These are phyloP conservation scores for Arabidopsis lyrata DNA, from an alignment of 441 rosid genomes.

Conservation along the genomic window DNA sequence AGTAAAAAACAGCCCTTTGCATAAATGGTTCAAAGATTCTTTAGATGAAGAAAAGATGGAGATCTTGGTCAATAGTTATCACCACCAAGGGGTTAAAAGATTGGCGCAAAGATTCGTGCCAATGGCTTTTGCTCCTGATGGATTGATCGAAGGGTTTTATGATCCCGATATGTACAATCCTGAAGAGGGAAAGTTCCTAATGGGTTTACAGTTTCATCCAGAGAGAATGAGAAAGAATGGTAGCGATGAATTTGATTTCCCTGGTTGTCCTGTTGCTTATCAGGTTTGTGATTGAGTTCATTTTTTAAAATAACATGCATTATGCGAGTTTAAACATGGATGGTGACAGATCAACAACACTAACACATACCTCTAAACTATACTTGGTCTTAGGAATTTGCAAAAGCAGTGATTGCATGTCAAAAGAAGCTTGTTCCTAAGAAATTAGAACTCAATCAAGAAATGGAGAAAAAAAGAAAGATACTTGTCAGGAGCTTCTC, in stretches of 20 bases:
- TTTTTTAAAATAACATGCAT: not conserved
- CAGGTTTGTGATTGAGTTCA: conserved; percentile 50
- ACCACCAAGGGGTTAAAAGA: conserved; percentile 85
- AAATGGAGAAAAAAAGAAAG: conserved; percentile 69
- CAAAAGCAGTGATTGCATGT: conserved; percentile 78
- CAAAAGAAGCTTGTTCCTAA: conserved; percentile 71
- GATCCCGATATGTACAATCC: conserved; percentile 81
- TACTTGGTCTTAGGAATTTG: conserved; percentile 62
- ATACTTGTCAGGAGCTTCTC: conserved; percentile 69
- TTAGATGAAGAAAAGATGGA: conserved; percentile 61
- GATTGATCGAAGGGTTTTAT: conserved; percentile 82
- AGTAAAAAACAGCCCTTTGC: conserved; percentile 64
- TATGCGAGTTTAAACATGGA: not conserved
- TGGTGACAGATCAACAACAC: not conserved
- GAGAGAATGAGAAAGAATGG: conserved; percentile 70
- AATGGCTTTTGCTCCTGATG: conserved; percentile 82
- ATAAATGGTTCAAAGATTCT: conserved; percentile 71
- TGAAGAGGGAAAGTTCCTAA: conserved; percentile 73
- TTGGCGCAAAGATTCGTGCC: conserved; percentile 74
- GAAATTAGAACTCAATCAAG: conserved; percentile 53
- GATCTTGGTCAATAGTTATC: conserved; percentile 84
- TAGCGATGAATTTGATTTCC: conserved; percentile 67
- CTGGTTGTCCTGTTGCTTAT: conserved; percentile 81
- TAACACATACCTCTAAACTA: too few species aligned
- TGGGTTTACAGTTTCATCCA: conserved; percentile 92